Percentiles rank a stretch among this genome's conserved stretches.
Evolutionary conservation across 352 stramenopile species (phyloP).

Genomic region (Peronosclerospora sorghi): DNA sequence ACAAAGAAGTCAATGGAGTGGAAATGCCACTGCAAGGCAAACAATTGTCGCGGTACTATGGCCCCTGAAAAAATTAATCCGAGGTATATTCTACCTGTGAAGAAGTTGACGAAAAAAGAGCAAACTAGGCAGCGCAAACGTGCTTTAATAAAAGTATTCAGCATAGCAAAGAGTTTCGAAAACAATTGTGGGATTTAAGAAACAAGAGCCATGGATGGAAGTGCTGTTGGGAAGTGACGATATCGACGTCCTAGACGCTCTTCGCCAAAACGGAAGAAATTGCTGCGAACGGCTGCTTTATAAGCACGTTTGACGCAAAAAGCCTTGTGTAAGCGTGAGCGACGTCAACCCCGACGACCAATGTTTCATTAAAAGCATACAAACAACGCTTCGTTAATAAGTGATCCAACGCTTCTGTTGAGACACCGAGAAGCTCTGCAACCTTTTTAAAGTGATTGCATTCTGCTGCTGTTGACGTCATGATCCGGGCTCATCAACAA

Average conservation of each 20-base stretch:
- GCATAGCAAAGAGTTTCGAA: conserved; percentile 52
- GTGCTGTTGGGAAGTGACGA: too few relatives aligned
- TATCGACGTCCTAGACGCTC: too few relatives aligned
- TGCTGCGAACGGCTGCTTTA: too few relatives aligned
- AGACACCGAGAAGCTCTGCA: conserved; percentile 48
- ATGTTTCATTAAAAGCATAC: conserved; percentile 57
- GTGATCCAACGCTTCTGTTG: conserved; percentile 34
- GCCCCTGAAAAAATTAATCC: conserved; percentile 69
- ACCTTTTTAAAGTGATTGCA: conserved; percentile 38
- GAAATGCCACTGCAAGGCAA: conserved; percentile 77
- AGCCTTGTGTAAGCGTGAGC: too few relatives aligned
- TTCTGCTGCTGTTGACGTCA: conserved; percentile 2
- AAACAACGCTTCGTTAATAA: conserved; percentile 55
- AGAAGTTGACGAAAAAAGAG: conserved; percentile 80
- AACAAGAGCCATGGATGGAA: too few relatives aligned
- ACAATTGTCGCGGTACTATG: conserved; percentile 81
- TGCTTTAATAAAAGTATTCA: conserved; percentile 54
- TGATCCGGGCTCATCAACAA: conserved; percentile 19
- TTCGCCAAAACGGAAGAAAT: too few relatives aligned
- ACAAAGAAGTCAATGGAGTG: conserved; percentile 78
- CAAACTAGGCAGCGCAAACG: conserved; percentile 55
- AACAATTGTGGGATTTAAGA: too few relatives aligned
- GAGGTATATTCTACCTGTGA: conserved; percentile 14
- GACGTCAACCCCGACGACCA: conserved; percentile 56
- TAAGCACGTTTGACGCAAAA: too few relatives aligned